A percentile compares a stretch with the other conserved stretches of the same genome.
Conservation (phyloP, 1,284 basidiomycete species). For the Athelia psychrophila region DNA sequence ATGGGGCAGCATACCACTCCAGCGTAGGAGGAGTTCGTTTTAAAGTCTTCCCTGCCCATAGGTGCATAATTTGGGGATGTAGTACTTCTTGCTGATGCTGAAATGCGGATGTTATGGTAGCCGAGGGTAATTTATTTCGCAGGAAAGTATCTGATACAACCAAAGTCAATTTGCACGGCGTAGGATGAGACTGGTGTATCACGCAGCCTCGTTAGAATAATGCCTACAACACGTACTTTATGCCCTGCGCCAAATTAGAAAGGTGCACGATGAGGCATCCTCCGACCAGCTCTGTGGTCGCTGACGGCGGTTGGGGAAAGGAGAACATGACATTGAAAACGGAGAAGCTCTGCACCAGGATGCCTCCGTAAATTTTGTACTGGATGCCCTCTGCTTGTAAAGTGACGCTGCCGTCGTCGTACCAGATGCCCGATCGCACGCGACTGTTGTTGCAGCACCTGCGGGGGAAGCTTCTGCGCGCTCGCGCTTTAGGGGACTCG, state of each 20-base stretch:
- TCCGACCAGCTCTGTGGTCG: neutral
- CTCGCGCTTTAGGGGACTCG: too few relatives aligned
- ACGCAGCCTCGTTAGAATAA: neutral
- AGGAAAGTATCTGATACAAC: too few relatives aligned
- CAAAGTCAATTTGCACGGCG: neutral
- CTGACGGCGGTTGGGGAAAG: neutral
- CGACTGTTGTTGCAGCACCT: too few relatives aligned
- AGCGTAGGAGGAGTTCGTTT: neutral
- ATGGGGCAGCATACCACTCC: neutral
- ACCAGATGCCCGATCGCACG: conserved; percentile 16
- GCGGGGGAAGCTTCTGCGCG: too few relatives aligned
- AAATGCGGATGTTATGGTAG: conserved; percentile 3
- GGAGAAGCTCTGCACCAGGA: conserved; percentile 19
- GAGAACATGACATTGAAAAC: conserved; percentile 22
- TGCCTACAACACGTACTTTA: neutral
- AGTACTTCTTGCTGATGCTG: conserved; percentile 9
- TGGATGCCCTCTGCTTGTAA: conserved; percentile 15
- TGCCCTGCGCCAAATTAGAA: neutral
- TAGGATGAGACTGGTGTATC: neutral
- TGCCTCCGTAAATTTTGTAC: conserved; percentile 21
- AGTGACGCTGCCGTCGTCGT: conserved; percentile 24
- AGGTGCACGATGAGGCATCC: neutral
- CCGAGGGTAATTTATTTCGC: neutral
- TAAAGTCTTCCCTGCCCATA: conserved; percentile 3
- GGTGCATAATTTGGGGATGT: conserved; percentile 2